Base-by-base conservation (phyloP, 352 stramenopile genomes). In the Halophytophthora polymorphica region DNA sequence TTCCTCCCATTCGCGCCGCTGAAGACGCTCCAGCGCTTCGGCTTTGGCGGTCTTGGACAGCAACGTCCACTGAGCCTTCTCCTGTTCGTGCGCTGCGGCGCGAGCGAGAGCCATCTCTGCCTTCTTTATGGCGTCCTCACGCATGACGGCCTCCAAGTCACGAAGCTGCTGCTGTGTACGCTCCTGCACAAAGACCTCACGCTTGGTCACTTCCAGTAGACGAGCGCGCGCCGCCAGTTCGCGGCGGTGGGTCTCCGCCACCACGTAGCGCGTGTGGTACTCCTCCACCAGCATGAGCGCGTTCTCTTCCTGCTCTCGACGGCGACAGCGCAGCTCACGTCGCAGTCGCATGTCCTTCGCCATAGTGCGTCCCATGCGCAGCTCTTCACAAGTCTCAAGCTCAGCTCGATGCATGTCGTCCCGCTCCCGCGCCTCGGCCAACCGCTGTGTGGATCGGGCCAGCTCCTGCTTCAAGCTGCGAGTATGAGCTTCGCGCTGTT, bases 251-350 rank as follows among this genome's bases (percentile, higher is more conserved):
- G 39, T 55, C 48, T 86, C 70, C 0, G 73, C 64, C 6, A 88
- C 53, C 1, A 76, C 35, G 33, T 88, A 85, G 6, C 73, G 64
- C 34, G 50, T 79, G 10, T 76, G 62, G 42, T 77, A 73, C 38
- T 90, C 77, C 48, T 90, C 71, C 1, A 83, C 50, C 23, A 77
- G 17, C 77, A 88, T 90, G 1, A 52, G 53, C 3, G 66, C 51
- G 31, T 71, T 73, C 42, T 83, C 77, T 2, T 64, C 64, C 15
- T 83, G 54, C 31, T 85, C 76, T 8, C 56, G 45, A 1, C 75
- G 70, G 28, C 45, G 33, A 11, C 53, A 40, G 17, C 59, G 55
- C 2, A 87, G 43, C 7, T 61, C 45, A 25, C 57, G 36, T 11
- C 67, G 77, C 17, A 73, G 48, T n/a, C 56, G 36, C 19, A 45